Percentiles rank a stretch among this genome's conserved stretches.
Evolutionary conservation across 371 early-diverging fungal genomes (phyloP).

Genomic region (Syncephalastrum sp.): DNA sequence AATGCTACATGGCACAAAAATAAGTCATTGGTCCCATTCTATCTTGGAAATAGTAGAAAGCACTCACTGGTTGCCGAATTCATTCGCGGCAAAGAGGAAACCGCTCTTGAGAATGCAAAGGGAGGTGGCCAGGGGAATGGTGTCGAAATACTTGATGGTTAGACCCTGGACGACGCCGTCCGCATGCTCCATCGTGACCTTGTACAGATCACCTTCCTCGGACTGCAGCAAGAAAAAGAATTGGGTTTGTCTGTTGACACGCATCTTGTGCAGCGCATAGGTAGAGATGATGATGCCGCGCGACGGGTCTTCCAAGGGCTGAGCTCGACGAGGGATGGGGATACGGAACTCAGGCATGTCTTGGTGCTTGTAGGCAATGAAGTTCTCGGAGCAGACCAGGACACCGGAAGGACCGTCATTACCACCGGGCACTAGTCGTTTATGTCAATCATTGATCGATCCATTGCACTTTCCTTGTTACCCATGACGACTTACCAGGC

Average conservation of each 20-base stretch:
- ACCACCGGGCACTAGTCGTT: constrained; percentile 78
- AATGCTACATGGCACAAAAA: constrained; percentile 42
- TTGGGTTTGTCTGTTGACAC: constrained; percentile 71
- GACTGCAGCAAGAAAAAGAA: constrained; percentile 93
- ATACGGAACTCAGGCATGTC: constrained; percentile 68
- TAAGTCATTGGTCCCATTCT: not conserved
- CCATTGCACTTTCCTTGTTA: not conserved
- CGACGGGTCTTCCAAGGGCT: constrained; percentile 61
- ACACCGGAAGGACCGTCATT: constrained; percentile 97
- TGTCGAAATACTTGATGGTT: constrained; percentile 93
- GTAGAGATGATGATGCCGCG: constrained; percentile 79
- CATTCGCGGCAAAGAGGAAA: constrained; percentile 89
- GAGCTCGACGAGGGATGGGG: constrained; percentile 86
- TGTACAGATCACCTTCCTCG: constrained; percentile 95
- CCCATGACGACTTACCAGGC: constrained; percentile 47
- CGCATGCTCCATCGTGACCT: constrained; percentile 84
- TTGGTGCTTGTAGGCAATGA: constrained; percentile 84
- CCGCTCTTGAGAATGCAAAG: constrained; percentile 90
- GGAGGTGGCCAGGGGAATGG: constrained; percentile 80
- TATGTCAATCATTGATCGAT: not conserved
- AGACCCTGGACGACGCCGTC: constrained; percentile 66
- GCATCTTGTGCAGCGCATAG: constrained; percentile 89
- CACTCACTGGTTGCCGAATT: constrained; percentile 89
- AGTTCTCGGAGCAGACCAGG: constrained; percentile 90
- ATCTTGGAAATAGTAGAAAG: not conserved